phyloP scores from a whole-genome alignment of 2,329 filamentous ascomycete species.

The Neopestalotiopsis clavispora region DNA sequence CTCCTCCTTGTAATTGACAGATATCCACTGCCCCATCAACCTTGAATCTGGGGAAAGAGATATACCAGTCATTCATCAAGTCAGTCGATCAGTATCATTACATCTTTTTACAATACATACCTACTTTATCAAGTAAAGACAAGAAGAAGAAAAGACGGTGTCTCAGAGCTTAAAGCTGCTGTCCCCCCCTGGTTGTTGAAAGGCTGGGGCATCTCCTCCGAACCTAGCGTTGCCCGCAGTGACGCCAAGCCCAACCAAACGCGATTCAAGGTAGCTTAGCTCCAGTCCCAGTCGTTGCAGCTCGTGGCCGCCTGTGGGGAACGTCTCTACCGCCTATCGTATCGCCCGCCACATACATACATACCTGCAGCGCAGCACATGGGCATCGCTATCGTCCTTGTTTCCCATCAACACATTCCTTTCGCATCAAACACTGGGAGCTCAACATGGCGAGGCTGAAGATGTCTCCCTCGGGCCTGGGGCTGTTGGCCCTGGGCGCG shows the following conservation, averaged over 20 bases:
- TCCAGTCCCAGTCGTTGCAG: slow-evolving; percentile 1
- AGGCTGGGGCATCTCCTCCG: neutral
- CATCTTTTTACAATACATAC: neutral
- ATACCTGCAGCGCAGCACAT: neutral
- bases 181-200: neutral
- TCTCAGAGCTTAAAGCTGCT: neutral
- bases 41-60: neutral
- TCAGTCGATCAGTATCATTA: neutral
- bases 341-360: neutral
- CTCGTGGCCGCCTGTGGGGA: slow-evolving; percentile 16
- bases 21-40: neutral
- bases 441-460: slow-evolving; percentile 19
- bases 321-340: neutral
- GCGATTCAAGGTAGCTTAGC: slow-evolving; percentile 2
- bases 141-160: neutral
- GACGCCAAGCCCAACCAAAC: slow-evolving; percentile 10
- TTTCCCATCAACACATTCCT: neutral
- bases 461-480: slow-evolving; percentile 31
- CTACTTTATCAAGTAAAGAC: neutral
- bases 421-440: neutral
- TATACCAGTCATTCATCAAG: neutral
- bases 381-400: neutral
- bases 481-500: slow-evolving; percentile 28
- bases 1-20: neutral
- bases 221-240: slow-evolving; percentile 16